A percentile compares a stretch with the other conserved stretches of the same genome.
phyloP scores from a whole-genome alignment of 2,329 filamentous ascomycete species.

The Tolypocladium tundrense region DNA sequence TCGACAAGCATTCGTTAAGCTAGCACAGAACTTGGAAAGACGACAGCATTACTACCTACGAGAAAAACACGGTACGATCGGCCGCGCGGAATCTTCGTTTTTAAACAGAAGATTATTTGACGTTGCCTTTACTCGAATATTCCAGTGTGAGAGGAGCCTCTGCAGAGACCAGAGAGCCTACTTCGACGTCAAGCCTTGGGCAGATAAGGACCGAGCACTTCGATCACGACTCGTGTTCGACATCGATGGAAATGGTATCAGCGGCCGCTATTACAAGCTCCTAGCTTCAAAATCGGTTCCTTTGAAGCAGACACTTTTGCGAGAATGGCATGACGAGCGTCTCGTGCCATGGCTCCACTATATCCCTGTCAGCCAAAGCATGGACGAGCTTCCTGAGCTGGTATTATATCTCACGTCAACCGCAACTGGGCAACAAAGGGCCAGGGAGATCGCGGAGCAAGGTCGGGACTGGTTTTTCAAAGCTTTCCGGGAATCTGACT shows the following conservation, averaged over 20 bases:
- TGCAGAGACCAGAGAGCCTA: conserved; percentile 24
- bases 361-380: too few relatives aligned
- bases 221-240: conserved; percentile 35
- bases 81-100: conserved; percentile 15
- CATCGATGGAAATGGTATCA: conserved; percentile 46
- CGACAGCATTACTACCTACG: conserved; percentile 21
- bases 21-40: conserved; percentile 21
- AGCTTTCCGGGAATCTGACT: too few relatives aligned
- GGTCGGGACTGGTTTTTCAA: too few relatives aligned
- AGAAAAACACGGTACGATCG: conserved; percentile 8
- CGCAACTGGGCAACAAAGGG: too few relatives aligned
- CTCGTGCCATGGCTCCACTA: conserved; percentile 43
- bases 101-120: conserved; percentile 29
- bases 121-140: conserved; percentile 32
- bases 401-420: too few relatives aligned
- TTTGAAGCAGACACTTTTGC: conserved; percentile 40
- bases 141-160: conserved; percentile 29
- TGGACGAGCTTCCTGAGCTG: too few relatives aligned
- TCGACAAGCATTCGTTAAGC: conserved; percentile 32
- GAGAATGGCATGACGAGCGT: conserved; percentile 49
- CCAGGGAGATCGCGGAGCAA: too few relatives aligned
- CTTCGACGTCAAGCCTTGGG: conserved; percentile 21
- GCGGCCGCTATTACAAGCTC: conserved; percentile 40
- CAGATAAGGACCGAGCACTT: conserved; percentile 24
- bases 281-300: conserved; percentile 35